A percentile compares a stretch with the other conserved stretches of the same genome.
phyloP scores from a whole-genome alignment of 1,139 yeast genomes.

The Lodderomyces parapsilosis region DNA sequence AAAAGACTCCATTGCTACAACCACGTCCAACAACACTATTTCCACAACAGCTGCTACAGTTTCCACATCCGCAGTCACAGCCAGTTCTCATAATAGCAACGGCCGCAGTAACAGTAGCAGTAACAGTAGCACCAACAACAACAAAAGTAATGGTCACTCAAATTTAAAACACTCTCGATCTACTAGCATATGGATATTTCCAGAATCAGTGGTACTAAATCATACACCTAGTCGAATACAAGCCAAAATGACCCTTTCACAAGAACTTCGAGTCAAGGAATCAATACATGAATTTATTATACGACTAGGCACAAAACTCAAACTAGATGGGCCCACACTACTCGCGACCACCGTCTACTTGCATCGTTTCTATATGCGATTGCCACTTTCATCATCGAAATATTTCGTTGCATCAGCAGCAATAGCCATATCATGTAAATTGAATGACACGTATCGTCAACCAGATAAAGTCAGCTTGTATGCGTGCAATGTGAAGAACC shows the following conservation, averaged over 20 bases:
- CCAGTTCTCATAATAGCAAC: background rate
- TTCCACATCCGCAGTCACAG: background rate
- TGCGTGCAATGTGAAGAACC: slow-evolving; percentile 35
- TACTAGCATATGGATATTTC: slow-evolving; percentile 30
- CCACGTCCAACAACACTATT: background rate
- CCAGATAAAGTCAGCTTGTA: slow-evolving; percentile 45
- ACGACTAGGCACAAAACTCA: slow-evolving; percentile 35
- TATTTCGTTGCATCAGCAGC: slow-evolving; percentile 50
- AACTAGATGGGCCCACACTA: slow-evolving; percentile 44
- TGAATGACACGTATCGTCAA: slow-evolving; percentile 42
- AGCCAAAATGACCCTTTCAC: slow-evolving; percentile 19
- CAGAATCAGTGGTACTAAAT: slow-evolving; percentile 30
- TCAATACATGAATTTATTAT: slow-evolving; percentile 42
- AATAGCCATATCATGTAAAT: slow-evolving; percentile 41
- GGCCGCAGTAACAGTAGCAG: background rate
- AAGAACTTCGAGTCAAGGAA: slow-evolving; percentile 40
- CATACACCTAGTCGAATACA: slow-evolving; percentile 31
- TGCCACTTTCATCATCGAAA: slow-evolving; percentile 45
- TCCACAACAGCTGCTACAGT: background rate
- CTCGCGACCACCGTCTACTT: slow-evolving; percentile 44
- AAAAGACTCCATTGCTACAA: background rate
- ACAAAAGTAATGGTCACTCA: background rate
- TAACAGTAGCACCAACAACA: background rate
- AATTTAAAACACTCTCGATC: slow-evolving; percentile 12
- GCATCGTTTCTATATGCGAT: slow-evolving; percentile 42